Percentiles rank a stretch among this genome's conserved stretches.
Evolutionary conservation across 2,329 filamentous ascomycete genomes (phyloP).

Genomic region (Ophiostoma perfectum): DNA sequence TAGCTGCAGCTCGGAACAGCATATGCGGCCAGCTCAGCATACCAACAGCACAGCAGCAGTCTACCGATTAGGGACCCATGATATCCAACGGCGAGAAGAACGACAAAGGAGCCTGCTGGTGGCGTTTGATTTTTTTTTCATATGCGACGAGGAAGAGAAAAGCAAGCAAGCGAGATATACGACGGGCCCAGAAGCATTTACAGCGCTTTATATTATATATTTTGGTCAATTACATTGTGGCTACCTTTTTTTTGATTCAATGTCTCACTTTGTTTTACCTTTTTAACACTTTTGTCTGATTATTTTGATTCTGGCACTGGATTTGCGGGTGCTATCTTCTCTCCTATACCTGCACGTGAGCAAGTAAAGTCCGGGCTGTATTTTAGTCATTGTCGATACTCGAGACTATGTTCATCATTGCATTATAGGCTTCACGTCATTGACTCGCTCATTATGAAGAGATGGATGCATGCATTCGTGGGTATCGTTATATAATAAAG

Average conservation of each 20-base stretch:
- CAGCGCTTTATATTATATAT: neutral
- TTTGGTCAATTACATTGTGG: neutral
- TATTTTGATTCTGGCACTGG: neutral
- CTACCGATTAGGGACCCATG: too few relatives aligned
- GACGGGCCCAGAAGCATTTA: neutral
- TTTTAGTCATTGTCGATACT: too few relatives aligned
- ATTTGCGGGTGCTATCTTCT: too few relatives aligned
- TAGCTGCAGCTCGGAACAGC: too few relatives aligned
- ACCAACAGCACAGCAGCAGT: too few relatives aligned
- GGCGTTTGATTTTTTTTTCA: neutral
- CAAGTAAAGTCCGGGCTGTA: too few relatives aligned
- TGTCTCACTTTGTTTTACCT: neutral
- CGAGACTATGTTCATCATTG: too few relatives aligned
- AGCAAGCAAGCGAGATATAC: constrained; percentile 2
- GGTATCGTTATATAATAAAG: neutral
- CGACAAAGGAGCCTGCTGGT: neutral
- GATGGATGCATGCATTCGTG: constrained; percentile 4
- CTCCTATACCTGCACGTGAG: too few relatives aligned
- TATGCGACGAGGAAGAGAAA: neutral
- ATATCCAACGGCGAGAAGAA: too few relatives aligned
- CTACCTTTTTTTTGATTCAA: neutral
- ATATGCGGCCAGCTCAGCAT: too few relatives aligned
- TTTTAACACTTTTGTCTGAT: neutral
- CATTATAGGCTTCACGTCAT: neutral
- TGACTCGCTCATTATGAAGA: neutral